Evolutionary conservation across 352 stramenopile species (phyloP).

Genomic region (Globisporangium acanthophoron): DNA sequence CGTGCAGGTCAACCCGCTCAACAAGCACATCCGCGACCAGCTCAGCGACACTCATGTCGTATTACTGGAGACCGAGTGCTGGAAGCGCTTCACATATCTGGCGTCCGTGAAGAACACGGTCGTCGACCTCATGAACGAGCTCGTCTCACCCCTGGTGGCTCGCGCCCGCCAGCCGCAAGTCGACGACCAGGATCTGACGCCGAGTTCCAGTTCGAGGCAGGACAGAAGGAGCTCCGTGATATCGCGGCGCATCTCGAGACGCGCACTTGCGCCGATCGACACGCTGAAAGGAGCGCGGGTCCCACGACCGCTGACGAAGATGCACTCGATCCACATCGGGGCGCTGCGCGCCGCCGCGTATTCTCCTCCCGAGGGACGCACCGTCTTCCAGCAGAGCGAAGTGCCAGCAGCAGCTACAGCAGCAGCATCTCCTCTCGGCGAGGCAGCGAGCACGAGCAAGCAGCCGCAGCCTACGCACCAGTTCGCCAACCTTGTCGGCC

Average conservation of each 20-base stretch:
- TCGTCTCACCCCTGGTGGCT: slow-evolving; percentile 14
- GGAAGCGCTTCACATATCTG: slow-evolving; percentile 38
- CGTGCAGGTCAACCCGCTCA: slow-evolving; percentile 46
- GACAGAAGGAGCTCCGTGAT: slow-evolving; percentile 5
- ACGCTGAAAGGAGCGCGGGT: background rate
- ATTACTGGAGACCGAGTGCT: slow-evolving; percentile 46
- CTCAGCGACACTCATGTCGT: slow-evolving; percentile 35
- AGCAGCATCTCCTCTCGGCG: background rate
- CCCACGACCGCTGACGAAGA: background rate
- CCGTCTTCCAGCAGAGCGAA: background rate
- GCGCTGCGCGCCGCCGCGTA: background rate
- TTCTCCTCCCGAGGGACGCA: background rate
- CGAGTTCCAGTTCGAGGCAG: background rate
- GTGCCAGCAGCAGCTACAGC: no score
- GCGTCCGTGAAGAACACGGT: slow-evolving; percentile 25
- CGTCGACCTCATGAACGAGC: slow-evolving; percentile 24
- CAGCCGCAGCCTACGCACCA: background rate
- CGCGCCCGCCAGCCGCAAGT: background rate
- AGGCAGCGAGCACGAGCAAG: background rate
- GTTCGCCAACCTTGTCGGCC: background rate
- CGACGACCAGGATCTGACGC: background rate
- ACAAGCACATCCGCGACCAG: slow-evolving; percentile 35
- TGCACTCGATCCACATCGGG: slow-evolving; percentile 14
- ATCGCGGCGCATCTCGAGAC: slow-evolving; percentile 13
- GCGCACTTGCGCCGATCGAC: slow-evolving; percentile 7